Base-by-base conservation (phyloP, 352 stramenopile species). In the Saprolegnia parasitica region DNA sequence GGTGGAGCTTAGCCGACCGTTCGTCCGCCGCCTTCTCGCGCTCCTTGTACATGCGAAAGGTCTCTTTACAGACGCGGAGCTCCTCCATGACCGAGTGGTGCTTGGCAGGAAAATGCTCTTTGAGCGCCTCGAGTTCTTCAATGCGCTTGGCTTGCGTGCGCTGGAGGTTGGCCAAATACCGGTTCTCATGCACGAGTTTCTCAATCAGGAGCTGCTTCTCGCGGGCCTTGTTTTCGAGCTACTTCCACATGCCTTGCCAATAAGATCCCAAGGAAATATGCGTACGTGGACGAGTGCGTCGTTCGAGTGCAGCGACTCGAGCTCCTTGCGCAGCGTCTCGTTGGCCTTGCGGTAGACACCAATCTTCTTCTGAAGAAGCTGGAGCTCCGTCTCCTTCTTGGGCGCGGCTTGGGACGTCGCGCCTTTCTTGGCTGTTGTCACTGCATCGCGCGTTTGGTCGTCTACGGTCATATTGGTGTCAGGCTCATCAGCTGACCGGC, bases 211-310 rank as follows among this genome's bases (percentile, higher is more conserved):
- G 75, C 56, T 90, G 78, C 64, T 83, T 88, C 50, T 89, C 85
- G 62, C 85, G 83, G 4, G 75, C 74, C 40, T 77, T 78, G 71
- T 91, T 93, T 50, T 88, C 81, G 0, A 93, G 57, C 81, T 90
- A 45, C 9, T 56, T 5, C 29, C 29, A 35, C 37, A 39, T 21
- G 6, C 10, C 65, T 26, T 67, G 20, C 6, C 49, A 71, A 10
- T n/a, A n/a, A n/a, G n/a, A n/a, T 40, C 23, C 5, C 54, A 42
- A 42, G 2, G 1, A 6, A 42, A 13, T 1, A 18, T 29, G 29
- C 32, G 16, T 68, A 68, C 62, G 18, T 68, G 62, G 18, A 47
- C 46, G n/a, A 68, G 15, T 10, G 20, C 20, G 32, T 68, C 62
- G 50, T 68, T 68, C 21, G 47, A 56, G 29, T 57, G 50, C 15